phyloP scores from a whole-genome alignment of 1,284 basidiomycete species.

The Cryptococcus hybrid region DNA sequence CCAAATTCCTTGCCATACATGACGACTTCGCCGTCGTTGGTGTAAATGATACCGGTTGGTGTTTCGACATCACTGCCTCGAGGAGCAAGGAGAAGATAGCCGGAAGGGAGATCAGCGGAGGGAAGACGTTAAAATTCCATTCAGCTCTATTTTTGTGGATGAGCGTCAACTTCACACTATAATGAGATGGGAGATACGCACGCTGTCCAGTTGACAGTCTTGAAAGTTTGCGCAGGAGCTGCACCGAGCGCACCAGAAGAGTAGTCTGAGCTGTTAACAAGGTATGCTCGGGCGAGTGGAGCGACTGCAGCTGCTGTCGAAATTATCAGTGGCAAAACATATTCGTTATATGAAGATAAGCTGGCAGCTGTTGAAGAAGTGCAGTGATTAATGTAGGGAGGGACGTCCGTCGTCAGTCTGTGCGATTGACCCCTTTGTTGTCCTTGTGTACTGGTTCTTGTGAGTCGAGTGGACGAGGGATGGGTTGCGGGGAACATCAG shows the following conservation, averaged over 20 bases:
- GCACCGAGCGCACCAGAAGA: conserved; percentile 16
- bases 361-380: neutral
- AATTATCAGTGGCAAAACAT: neutral
- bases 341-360: neutral
- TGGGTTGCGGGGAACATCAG: no score
- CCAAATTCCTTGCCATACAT: conserved; percentile 31
- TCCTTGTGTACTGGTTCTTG: no score
- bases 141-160: conserved; percentile 8
- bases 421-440: no score
- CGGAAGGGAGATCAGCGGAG: conserved; percentile 4
- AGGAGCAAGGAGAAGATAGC: conserved; percentile 29
- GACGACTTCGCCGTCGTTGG: conserved; percentile 29
- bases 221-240: conserved; percentile 24
- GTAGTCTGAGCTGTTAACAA: conserved; percentile 14
- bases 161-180: neutral
- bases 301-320: neutral
- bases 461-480: no score
- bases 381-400: neutral
- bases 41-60: conserved; percentile 24
- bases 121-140: conserved; percentile 23
- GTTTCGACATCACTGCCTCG: conserved; percentile 22
- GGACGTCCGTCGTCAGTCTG: neutral
- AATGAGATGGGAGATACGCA: conserved; percentile 7
- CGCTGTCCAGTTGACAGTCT: conserved; percentile 18
- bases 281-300: neutral